These are phyloP conservation scores for Pseudogymnoascus sp. DNA, from an alignment of 2,329 filamentous ascomycete species.

Conservation along the genomic window DNA sequence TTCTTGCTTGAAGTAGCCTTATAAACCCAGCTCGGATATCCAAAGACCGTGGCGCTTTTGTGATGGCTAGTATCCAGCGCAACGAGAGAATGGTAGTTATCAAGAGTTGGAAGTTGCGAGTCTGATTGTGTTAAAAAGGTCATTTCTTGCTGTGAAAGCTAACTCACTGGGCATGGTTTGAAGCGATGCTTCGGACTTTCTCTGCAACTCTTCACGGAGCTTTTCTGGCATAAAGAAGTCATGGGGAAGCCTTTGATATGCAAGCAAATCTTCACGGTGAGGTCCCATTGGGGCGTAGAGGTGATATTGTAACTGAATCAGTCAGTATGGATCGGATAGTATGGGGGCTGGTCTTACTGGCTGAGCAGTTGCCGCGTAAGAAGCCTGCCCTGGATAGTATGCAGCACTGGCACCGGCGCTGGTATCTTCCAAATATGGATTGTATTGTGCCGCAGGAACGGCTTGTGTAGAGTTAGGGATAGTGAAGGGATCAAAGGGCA, in stretches of 20 bases:
- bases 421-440: constrained; percentile 74
- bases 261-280: constrained; percentile 71
- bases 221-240: constrained; percentile 90
- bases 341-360: constrained; percentile 43
- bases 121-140: constrained; percentile 34
- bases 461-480: constrained; percentile 50
- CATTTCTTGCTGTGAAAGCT: not conserved
- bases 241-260: constrained; percentile 80
- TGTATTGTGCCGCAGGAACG: constrained; percentile 49
- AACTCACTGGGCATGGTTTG: constrained; percentile 73
- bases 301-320: constrained; percentile 73
- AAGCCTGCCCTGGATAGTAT: constrained; percentile 58
- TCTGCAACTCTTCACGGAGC: constrained; percentile 80
- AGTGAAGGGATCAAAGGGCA: constrained; percentile 58
- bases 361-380: constrained; percentile 48
- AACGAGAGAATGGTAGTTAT: constrained; percentile 88
- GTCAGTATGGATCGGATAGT: constrained; percentile 21
- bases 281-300: constrained; percentile 83
- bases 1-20: constrained; percentile 88
- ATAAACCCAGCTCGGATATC: constrained; percentile 89
- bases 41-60: constrained; percentile 73
- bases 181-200: constrained; percentile 76
- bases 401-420: constrained; percentile 46
- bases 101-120: constrained; percentile 69
- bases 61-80: constrained; percentile 77